phyloP scores from a whole-genome alignment of 1,139 yeast genomes.

The Blastobotrys persicus region DNA sequence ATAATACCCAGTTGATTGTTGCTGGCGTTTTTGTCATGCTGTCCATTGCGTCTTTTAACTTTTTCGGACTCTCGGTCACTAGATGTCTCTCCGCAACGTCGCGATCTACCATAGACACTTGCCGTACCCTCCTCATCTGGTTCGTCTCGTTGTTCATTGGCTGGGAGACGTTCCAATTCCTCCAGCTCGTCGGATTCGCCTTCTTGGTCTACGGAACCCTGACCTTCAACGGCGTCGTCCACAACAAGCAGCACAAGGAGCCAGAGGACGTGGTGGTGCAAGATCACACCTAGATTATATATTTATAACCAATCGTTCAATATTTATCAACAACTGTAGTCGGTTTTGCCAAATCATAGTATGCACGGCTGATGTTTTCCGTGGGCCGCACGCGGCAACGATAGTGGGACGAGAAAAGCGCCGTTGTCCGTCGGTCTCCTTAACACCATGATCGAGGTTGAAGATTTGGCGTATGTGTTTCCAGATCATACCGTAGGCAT shows the following conservation, averaged over 20 bases:
- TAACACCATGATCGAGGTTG: slow-evolving; percentile 52
- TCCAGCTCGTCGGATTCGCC: slow-evolving; percentile 65
- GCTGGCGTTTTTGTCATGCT: slow-evolving; percentile 67
- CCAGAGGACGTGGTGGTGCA: slow-evolving; percentile 5
- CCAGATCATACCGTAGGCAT: slow-evolving; percentile 68
- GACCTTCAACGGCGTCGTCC: slow-evolving; percentile 66
- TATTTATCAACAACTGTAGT: too few relatives aligned
- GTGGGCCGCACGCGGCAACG: too few relatives aligned
- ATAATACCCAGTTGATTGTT: slow-evolving; percentile 42
- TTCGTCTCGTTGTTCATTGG: slow-evolving; percentile 67
- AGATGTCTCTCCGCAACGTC: slow-evolving; percentile 69
- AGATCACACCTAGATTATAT: slow-evolving; percentile 4
- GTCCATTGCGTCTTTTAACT: slow-evolving; percentile 70
- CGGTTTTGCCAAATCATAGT: too few relatives aligned
- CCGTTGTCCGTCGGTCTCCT: background rate
- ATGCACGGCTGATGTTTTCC: too few relatives aligned
- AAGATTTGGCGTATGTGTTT: slow-evolving; percentile 66
- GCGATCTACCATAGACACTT: slow-evolving; percentile 75
- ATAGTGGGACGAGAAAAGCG: background rate
- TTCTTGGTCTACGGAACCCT: slow-evolving; percentile 70
- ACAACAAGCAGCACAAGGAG: slow-evolving; percentile 8
- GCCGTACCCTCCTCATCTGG: slow-evolving; percentile 78
- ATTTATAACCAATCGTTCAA: background rate
- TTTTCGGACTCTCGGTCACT: slow-evolving; percentile 71
- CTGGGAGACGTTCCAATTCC: slow-evolving; percentile 65